Evolutionary conservation across 305 asterid species (phyloP), one percentile per base, ranked within the genome.

Genomic region (Solanum chacoense): DNA sequence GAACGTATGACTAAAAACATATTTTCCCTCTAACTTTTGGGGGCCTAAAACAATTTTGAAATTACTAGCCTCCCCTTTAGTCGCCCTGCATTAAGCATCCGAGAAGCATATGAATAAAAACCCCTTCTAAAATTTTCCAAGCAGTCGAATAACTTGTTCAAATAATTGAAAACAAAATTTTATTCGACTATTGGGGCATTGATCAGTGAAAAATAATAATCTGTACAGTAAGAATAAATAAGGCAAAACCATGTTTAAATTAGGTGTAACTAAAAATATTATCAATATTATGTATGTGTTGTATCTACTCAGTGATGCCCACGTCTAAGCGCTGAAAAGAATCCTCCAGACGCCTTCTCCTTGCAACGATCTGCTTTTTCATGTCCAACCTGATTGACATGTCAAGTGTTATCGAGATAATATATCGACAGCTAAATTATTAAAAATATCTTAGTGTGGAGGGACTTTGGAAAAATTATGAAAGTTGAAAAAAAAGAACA

Each of bases 311-410:
- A 90, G 78, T 92, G 91, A 89, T 92, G 92, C 79, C 91, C 98
- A 4, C 96, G 97, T 88, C 96, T 91, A 65, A 96, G 92, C 18
- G 96, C 87, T 4, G 99, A 95, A 88, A 97, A 94, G 67, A 97
- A 93, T 32, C 99, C 98, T 87, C 96, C 95, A 10, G 97, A 71
- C 9, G 90, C 86, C 92, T 94, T 95, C 88, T 96, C 98, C 94
- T 94, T 96, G 55, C 94, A 95, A 34, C 93, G 95, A 75, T 96
- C 98, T 26, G 93, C 94, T 85, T 93, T 95, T 84, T 93, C 98
- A 40, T 92, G 93, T 87, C 93, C 96, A 50, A 95, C 96, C 99
- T 96, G 95, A 81, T 35, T 13, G 91, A 84, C 85, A 77, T 87
- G 7, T 83, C 26, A 6, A 29, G 31, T 50, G 86, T 83, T 28